Percentiles rank a stretch among this genome's conserved stretches.
Conservation (phyloP, 2,329 filamentous ascomycete species). For the Trichophyton rubrum region DNA sequence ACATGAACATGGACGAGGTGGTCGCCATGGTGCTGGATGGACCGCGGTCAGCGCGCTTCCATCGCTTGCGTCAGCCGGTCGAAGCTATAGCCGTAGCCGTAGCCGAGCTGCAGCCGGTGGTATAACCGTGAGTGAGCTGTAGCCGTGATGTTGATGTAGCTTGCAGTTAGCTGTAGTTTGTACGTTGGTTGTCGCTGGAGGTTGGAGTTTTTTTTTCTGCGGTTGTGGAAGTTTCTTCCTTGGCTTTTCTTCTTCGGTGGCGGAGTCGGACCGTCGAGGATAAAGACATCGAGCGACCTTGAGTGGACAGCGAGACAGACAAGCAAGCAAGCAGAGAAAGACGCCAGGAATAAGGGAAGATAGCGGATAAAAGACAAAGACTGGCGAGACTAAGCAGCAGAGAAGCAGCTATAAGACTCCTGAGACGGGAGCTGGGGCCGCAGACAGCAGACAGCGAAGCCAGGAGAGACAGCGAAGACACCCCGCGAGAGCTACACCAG, state of each 20-base stretch:
- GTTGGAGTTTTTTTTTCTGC: neutral
- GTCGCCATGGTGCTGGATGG: conserved; percentile 59
- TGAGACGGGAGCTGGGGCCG: too few species aligned
- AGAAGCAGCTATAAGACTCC: too few species aligned
- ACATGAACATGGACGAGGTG: conserved; percentile 97
- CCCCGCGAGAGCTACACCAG: neutral
- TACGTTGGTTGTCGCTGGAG: neutral
- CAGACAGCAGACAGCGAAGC: too few species aligned
- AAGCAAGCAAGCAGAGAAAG: neutral
- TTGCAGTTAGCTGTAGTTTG: neutral
- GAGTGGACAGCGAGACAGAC: neutral
- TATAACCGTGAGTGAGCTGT: too few species aligned
- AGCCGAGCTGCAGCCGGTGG: too few species aligned
- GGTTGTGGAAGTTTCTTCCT: conserved; percentile 8
- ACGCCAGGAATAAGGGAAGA: neutral
- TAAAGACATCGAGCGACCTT: neutral
- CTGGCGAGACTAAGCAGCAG: too few species aligned
- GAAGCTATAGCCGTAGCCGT: neutral
- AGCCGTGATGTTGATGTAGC: neutral
- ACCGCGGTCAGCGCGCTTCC: neutral
- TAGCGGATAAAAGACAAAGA: too few species aligned
- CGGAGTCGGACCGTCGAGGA: neutral
- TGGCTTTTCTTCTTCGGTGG: conserved; percentile 8
- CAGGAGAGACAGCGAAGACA: too few species aligned
- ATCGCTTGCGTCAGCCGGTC: neutral